Base-by-base conservation (phyloP, 2,329 filamentous ascomycete species). In the Aureobasidium uvarum region DNA sequence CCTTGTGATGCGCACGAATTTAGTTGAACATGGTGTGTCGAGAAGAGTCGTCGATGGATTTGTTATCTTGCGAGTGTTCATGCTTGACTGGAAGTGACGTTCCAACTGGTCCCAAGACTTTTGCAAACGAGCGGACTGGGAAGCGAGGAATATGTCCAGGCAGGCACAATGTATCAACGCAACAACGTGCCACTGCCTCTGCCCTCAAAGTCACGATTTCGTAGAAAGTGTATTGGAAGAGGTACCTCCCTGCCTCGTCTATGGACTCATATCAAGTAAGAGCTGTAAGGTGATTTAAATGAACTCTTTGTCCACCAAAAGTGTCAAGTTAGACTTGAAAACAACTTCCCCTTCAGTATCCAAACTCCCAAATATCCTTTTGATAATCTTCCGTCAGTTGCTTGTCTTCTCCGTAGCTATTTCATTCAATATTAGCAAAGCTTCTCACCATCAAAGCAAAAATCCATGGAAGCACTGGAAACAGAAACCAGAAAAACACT, bases 341-440 rank as follows among this genome's bases (percentile, higher is more conserved):
- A 36, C 28, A 31, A 8, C 33, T 36, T 36, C 33, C 33, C 33
- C 14, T 18, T 8, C 38, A 68, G 23, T 66, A 67, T 31, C 67
- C 67, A 54, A 62, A 68, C 33, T 85, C 83, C 94, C 94, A 98
- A 56, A 98, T 79, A 78, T 96, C 91, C 79, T 90, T 91, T 64
- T 85, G 82, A 77, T 91, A 98, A 1, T 83, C 90, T 77, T 96
- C 91, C 0, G 95, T 98, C 75, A 99, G 79, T 69, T 86, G 80
- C 74, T 88, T 81, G 78, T 98, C 92, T 62, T 85, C 81, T 0
- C 92, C 94, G 77, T 88, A 91, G 66, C 79, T 81, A n/a, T 46
- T 36, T 13, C 3, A 13, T 36, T 36, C 33, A 3, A 31, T 23
- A 7, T 59, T 11, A 59, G 55, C 55, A 59, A 14, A 59, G 16